Evolutionary conservation across 1,139 yeast genomes (phyloP).

Genomic region (Geotrichum citri-aurantii): DNA sequence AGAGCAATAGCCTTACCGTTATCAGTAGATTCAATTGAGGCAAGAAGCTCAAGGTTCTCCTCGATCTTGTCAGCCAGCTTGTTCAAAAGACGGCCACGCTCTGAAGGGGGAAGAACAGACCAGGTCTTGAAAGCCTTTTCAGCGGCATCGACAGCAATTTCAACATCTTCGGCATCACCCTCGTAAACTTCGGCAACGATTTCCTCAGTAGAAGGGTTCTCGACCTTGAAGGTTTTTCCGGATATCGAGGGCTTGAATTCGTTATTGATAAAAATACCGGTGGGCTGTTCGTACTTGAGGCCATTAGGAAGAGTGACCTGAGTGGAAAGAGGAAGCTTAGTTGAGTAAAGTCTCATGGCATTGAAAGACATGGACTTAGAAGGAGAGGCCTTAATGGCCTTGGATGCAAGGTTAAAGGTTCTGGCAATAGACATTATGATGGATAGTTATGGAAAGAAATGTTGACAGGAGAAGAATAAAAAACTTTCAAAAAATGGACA

Average conservation of each 20-base stretch:
- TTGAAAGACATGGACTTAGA: conserved; percentile 8
- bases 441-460: not conserved
- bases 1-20: conserved; percentile 67
- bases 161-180: conserved; percentile 54
- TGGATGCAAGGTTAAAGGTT: conserved; percentile 15
- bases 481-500: not conserved
- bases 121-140: conserved; percentile 48
- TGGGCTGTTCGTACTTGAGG: conserved; percentile 54
- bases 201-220: conserved; percentile 55
- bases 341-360: conserved; percentile 12
- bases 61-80: conserved; percentile 65
- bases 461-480: not conserved
- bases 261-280: conserved; percentile 60
- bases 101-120: conserved; percentile 45
- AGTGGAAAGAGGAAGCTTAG: conserved; percentile 25
- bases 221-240: conserved; percentile 49
- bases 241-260: conserved; percentile 48
- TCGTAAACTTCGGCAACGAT: conserved; percentile 49
- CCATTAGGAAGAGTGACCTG: conserved; percentile 60
- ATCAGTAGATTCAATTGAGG: conserved; percentile 75
- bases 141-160: conserved; percentile 55
- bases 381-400: conserved; percentile 12
- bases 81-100: conserved; percentile 52
- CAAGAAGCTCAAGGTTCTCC: conserved; percentile 52
- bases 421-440: conserved; percentile 10